Evolutionary conservation across 2,329 filamentous ascomycete genomes (phyloP).

Genomic region (Botrytis fragariae): DNA sequence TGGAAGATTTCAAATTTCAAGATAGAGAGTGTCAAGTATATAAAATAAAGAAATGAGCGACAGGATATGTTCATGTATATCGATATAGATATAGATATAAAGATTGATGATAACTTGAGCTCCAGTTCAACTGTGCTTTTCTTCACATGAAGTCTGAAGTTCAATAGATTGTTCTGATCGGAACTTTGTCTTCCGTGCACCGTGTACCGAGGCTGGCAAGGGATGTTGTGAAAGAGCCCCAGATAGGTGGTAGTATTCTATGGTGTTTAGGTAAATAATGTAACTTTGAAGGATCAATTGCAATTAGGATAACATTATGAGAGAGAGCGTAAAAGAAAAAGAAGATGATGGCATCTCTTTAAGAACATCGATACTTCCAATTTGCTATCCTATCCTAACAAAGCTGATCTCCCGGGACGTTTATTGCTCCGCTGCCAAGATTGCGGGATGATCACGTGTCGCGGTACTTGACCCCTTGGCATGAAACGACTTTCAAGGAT

Average conservation of each 20-base stretch:
- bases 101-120: neutral
- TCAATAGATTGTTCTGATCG: neutral
- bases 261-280: no score
- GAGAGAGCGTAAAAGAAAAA: neutral
- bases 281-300: no score
- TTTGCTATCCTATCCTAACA: neutral
- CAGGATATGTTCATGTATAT: neutral
- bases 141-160: neutral
- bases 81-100: neutral
- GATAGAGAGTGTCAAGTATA: neutral
- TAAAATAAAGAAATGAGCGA: neutral
- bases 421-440: neutral
- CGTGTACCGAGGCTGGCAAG: neutral
- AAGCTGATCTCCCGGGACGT: neutral
- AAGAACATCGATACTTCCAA: neutral
- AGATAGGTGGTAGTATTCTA: neutral
- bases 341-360: neutral
- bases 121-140: neutral
- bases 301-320: no score
- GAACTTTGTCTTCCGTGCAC: neutral
- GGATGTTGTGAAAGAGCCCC: neutral
- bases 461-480: neutral
- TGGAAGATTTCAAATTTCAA: neutral
- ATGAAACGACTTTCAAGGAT: neutral
- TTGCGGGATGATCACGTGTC: neutral